Conservation (phyloP, 2,329 filamentous ascomycete species). For the Lecanoromycetidae sp. region DNA sequence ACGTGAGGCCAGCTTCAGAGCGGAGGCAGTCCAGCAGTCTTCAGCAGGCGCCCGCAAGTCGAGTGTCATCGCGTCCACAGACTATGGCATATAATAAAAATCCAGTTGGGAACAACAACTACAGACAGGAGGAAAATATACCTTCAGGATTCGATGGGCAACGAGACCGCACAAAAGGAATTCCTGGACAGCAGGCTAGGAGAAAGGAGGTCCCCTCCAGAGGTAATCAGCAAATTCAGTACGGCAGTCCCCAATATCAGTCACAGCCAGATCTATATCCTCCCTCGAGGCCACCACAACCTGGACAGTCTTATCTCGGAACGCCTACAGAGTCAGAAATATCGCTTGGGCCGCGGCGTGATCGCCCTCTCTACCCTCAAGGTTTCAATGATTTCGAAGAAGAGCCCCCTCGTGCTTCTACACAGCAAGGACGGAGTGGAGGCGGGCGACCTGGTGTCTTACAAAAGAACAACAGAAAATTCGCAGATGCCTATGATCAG, state of each 20-base stretch:
- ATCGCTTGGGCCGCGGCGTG: conserved; percentile 20
- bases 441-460: conserved; percentile 48
- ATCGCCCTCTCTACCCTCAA: conserved; percentile 35
- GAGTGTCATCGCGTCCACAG: conserved; percentile 15
- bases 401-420: conserved; percentile 31
- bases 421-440: conserved; percentile 29
- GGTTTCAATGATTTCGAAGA: conserved; percentile 34
- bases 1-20: conserved; percentile 19
- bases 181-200: conserved; percentile 5
- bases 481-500: conserved; percentile 77
- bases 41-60: conserved; percentile 11
- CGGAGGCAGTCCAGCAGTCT: conserved; percentile 14
- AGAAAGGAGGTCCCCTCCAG: conserved; percentile 9
- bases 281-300: conserved; percentile 2
- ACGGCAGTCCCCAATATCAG: conserved; percentile 8
- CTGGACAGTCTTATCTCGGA: conserved; percentile 23
- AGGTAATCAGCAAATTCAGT: conserved; percentile 6
- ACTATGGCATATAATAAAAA: conserved; percentile 17
- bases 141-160: conserved; percentile 15
- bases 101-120: conserved; percentile 12
- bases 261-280: conserved; percentile 4
- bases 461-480: conserved; percentile 75
- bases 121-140: conserved; percentile 11
- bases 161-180: conserved; percentile 11
- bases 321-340: conserved; percentile 20